These are phyloP conservation scores for Salmacisia buchloeana DNA, from an alignment of 1,284 basidiomycete species.

Conservation along the genomic window DNA sequence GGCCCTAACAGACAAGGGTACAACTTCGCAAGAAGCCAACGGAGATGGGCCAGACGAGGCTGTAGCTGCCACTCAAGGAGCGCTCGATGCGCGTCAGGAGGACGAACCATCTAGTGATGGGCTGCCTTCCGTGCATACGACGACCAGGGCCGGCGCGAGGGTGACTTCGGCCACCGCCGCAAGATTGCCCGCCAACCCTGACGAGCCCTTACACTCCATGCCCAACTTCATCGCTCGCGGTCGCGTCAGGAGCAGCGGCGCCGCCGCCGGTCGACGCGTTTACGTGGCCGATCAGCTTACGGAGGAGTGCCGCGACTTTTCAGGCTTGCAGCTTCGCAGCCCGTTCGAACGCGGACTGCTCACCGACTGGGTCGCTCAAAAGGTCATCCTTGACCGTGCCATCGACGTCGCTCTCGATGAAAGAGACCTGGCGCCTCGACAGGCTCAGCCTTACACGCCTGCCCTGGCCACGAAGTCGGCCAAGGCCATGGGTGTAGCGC, in stretches of 20 bases:
- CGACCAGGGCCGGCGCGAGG: background rate
- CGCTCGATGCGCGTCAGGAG: background rate
- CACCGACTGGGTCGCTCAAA: conserved; percentile 46
- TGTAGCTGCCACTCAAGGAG: background rate
- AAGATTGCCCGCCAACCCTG: background rate
- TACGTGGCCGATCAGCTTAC: conserved; percentile 31
- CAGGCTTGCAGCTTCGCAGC: conserved; percentile 32
- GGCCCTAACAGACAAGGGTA: background rate
- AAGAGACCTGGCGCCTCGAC: background rate
- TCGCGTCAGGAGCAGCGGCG: background rate
- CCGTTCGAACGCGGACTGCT: conserved; percentile 41
- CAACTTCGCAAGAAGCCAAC: background rate
- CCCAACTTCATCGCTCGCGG: conserved; percentile 6
- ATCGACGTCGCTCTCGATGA: background rate
- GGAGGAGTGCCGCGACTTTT: conserved; percentile 30
- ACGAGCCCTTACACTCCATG: background rate
- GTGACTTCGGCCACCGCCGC: background rate
- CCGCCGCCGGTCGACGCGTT: too few relatives aligned
- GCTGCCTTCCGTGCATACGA: background rate
- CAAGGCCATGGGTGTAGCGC: background rate
- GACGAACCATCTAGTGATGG: too few relatives aligned
- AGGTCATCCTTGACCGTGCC: conserved; percentile 22
- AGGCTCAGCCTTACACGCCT: background rate
- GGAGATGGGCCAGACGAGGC: background rate
- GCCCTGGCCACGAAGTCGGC: background rate